A percentile compares a stretch with the other conserved stretches of the same genome.
phyloP scores from a whole-genome alignment of 129 eudicot species.

The Calendula officinalis region DNA sequence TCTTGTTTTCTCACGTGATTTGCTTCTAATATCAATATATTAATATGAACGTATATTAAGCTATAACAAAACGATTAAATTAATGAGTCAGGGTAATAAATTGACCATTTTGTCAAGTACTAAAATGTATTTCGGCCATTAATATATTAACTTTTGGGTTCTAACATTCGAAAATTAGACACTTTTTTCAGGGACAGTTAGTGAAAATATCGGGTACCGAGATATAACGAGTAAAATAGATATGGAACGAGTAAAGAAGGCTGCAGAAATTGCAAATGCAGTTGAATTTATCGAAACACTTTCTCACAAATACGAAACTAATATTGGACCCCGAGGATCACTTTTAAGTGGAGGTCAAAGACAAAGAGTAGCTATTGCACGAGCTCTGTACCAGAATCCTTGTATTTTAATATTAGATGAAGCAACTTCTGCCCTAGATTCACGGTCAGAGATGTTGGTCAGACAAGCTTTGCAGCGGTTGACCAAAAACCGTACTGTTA shows the following conservation, averaged over 20 bases:
- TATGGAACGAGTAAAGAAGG: slow-evolving; percentile 63
- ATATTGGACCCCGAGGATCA: slow-evolving; percentile 88
- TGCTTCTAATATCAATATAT: too few relatives aligned
- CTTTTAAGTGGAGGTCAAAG: slow-evolving; percentile 88
- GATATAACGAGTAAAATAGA: slow-evolving; percentile 68
- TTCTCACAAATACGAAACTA: slow-evolving; percentile 59
- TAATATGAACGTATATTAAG: too few relatives aligned
- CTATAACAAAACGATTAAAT: too few relatives aligned
- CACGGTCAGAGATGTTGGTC: slow-evolving; percentile 80
- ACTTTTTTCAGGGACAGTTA: slow-evolving; percentile 83
- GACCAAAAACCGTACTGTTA: slow-evolving; percentile 65
- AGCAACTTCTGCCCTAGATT: slow-evolving; percentile 95
- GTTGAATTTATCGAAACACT: slow-evolving; percentile 74
- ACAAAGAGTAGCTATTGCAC: slow-evolving; percentile 96
- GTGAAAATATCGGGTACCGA: slow-evolving; percentile 91
- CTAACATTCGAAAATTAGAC: slow-evolving; percentile 46
- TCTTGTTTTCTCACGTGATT: too few relatives aligned
- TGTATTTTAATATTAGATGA: slow-evolving; percentile 86
- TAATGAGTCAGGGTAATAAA: too few relatives aligned
- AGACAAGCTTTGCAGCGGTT: slow-evolving; percentile 89
- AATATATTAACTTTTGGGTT: too few relatives aligned
- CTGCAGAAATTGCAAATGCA: slow-evolving; percentile 90
- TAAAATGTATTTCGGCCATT: too few relatives aligned
- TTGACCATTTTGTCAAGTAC: too few relatives aligned
- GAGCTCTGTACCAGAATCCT: slow-evolving; percentile 87